Evolutionary conservation across 2,329 filamentous ascomycete species (phyloP), one percentile per base, ranked within the genome.

Genomic region (Xylariaceae sp.): DNA sequence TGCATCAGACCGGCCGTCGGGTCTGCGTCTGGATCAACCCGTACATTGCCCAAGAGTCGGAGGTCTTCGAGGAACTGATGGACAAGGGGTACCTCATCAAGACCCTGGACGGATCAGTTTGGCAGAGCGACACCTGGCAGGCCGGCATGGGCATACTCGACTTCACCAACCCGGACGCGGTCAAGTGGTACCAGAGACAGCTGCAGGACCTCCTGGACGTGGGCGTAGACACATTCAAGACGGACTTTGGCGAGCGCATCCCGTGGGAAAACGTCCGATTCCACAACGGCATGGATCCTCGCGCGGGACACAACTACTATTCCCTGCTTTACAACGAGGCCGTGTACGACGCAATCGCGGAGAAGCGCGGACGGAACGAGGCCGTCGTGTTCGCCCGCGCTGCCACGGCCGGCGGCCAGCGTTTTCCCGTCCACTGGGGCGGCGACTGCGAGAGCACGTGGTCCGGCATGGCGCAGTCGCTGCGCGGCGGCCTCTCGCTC

Each of bases 91-190:
- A 31, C 14, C 29, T 31, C n/a, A 31, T 31, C 29, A 31, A 17
- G 14, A 31, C n/a, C n/a, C 29, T 31, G 9, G 29, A 31, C 29
- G 29, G 29, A 31, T 31, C 29, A 14, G 14, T 31, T 9, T 31
- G 29, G 29, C 29, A 31, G 29, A 31, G 29, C 15, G 29, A 31
- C n/a, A 31, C 17, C n/a, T 31, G 29, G 29, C 29, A 31, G 29
- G 29, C 29, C 12, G 29, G 29, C 12, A 15, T 31, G 14, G 29
- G 29, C 12, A 31, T 31, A 9, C 13, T 31, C n/a, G 29, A 31
- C 14, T 31, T 31, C 29, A 31, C 29, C 29, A 31, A 31, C 29
- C 29, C 29, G 12, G 14, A 31, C 9, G 29, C 29, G 9, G 29
- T 17, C 15, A 4, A 31, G 5, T 31, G 29, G 29, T 31, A 31